Evolutionary conservation across 2,329 filamentous ascomycete genomes (phyloP).

Genomic region (Apiospora kogelbergensis): DNA sequence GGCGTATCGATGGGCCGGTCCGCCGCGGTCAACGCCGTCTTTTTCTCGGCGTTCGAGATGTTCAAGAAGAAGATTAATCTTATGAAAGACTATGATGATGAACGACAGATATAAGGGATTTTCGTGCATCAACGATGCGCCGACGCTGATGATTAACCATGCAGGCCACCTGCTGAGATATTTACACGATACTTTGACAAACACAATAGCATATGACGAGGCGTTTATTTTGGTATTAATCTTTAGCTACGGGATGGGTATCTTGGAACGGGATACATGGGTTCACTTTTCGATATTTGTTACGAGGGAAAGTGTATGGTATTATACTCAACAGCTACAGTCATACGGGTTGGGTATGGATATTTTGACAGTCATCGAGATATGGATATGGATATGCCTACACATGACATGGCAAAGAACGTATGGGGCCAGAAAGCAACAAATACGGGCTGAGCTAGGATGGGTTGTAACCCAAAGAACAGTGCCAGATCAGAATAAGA

Average conservation of each 20-base stretch:
- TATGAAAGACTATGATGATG: slow-evolving; percentile 43
- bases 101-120: not conserved
- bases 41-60: slow-evolving; percentile 86
- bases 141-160: not conserved
- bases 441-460: not conserved
- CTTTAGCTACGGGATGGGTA: slow-evolving; percentile 10
- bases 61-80: slow-evolving; percentile 68
- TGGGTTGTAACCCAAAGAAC: not conserved
- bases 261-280: slow-evolving; percentile 16
- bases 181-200: slow-evolving; percentile 17
- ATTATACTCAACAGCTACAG: not conserved
- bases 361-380: not conserved
- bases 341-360: not conserved
- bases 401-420: not conserved
- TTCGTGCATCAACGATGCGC: not conserved
- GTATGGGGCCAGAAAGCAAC: not conserved
- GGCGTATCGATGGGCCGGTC: slow-evolving; percentile 82
- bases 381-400: not conserved
- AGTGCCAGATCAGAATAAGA: not conserved
- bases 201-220: slow-evolving; percentile 22
- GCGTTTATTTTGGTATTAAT: slow-evolving; percentile 21
- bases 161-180: slow-evolving; percentile 13
- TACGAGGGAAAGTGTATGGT: slow-evolving; percentile 15
- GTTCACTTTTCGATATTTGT: not conserved
- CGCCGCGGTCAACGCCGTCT: slow-evolving; percentile 82